A percentile compares a stretch with the other conserved stretches of the same genome.
Evolutionary conservation across 2,329 filamentous ascomycete genomes (phyloP).

Genomic region (Metarhizium robertsii): DNA sequence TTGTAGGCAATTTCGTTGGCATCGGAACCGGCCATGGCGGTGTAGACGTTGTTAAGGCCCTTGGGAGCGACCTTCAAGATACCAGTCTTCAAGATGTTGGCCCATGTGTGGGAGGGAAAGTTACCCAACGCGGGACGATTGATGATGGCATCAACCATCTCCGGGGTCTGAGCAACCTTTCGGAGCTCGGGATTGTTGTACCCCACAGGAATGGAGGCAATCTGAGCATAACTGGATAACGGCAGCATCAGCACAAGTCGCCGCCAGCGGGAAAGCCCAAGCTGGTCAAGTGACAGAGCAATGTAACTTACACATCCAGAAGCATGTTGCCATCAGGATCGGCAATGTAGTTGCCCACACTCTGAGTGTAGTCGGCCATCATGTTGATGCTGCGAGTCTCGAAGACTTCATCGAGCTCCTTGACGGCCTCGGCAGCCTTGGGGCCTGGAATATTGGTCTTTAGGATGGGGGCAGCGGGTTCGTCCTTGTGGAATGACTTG

Average conservation of each 20-base stretch:
- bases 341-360: conserved; percentile 70
- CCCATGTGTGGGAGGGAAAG: conserved; percentile 83
- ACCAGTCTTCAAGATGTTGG: conserved; percentile 66
- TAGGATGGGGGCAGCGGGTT: conserved; percentile 43
- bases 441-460: conserved; percentile 66
- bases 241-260: background rate
- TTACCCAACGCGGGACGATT: conserved; percentile 86
- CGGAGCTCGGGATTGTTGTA: conserved; percentile 81
- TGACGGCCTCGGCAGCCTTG: conserved; percentile 57
- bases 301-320: conserved; percentile 54
- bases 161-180: conserved; percentile 60
- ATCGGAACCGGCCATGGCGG: conserved; percentile 79
- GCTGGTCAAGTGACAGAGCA: background rate
- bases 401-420: conserved; percentile 68
- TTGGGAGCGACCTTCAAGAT: conserved; percentile 75
- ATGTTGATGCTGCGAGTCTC: conserved; percentile 82
- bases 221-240: conserved; percentile 64
- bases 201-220: conserved; percentile 83
- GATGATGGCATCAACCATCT: conserved; percentile 74
- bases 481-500: conserved; percentile 33
- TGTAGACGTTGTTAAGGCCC: conserved; percentile 83
- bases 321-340: conserved; percentile 64
- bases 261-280: background rate
- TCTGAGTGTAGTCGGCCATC: conserved; percentile 66
- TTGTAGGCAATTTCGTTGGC: conserved; percentile 95